A percentile compares a stretch with the other conserved stretches of the same genome.
These are phyloP conservation scores for Panaeolus papilionaceus DNA, from an alignment of 768 basidiomycete genomes.

Conservation along the genomic window DNA sequence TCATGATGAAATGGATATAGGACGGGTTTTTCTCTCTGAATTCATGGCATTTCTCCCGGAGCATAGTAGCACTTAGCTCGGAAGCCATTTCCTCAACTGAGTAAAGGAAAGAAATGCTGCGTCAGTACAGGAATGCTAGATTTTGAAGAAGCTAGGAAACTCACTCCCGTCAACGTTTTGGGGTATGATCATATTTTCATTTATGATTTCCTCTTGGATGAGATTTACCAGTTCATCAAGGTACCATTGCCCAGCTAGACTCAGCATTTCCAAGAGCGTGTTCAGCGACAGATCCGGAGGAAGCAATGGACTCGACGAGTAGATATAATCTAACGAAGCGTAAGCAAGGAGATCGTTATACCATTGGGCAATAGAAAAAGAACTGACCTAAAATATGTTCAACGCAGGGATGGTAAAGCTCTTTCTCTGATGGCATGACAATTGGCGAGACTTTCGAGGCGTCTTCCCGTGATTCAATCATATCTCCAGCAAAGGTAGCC, in stretches of 20 bases:
- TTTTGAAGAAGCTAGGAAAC: conserved; percentile 17
- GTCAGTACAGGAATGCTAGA: conserved; percentile 6
- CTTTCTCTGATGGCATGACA: conserved; percentile 22
- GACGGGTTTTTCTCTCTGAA: conserved; percentile 35
- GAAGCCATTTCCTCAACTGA: conserved; percentile 34
- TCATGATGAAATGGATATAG: conserved; percentile 21
- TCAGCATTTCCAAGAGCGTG: conserved; percentile 33
- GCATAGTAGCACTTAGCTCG: conserved; percentile 24
- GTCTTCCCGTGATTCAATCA: conserved; percentile 28
- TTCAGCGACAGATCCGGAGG: conserved; percentile 19
- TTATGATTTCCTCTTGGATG: conserved; percentile 36
- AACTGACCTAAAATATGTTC: conserved; percentile 36
- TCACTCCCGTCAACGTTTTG: conserved; percentile 35
- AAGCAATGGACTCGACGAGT: conserved; percentile 31
- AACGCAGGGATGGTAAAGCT: conserved; percentile 24
- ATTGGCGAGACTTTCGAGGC: conserved; percentile 18
- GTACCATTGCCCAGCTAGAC: conserved; percentile 35
- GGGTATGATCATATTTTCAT: conserved; percentile 34
- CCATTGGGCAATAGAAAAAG: background rate
- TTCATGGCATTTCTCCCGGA: conserved; percentile 32
- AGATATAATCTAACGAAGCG: conserved; percentile 36
- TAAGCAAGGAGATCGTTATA: background rate
- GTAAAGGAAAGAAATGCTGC: background rate
- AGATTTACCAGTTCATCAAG: conserved; percentile 31
- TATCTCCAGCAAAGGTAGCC: conserved; percentile 34